Evolutionary conservation across 2,329 filamentous ascomycete species (phyloP), one percentile per base, ranked within the genome.

Genomic region (Fusarium luffae): DNA sequence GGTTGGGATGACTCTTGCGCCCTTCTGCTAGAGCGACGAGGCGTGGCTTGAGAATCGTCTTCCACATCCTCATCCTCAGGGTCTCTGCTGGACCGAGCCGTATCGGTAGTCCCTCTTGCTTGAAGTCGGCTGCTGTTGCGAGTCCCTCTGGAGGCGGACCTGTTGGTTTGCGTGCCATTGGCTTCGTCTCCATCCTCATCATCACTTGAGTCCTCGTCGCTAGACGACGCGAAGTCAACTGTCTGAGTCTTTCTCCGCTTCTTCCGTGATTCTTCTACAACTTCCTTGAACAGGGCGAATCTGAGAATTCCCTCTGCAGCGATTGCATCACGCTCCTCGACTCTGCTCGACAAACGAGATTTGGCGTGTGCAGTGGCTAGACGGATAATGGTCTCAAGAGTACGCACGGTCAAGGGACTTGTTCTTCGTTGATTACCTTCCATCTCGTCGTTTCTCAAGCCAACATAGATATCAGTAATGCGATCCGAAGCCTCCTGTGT

Each of bases 211-310:
- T 85, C 86, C 21, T 87, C 86, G 12, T 88, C 86, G 41, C 86
- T 88, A 23, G 90, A 84, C 77, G 76, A 89, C 78, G 86, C 87
- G 55, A 83, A 84, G 58, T 87, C 85, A 18, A 86, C 83, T 34
- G 85, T 85, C 30, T 86, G 84, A 8, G 87, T 91, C 74, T 92
- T 91, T 80, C 93, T 90, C 74, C 94, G 89, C 81, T 96, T 92
- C 85, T 95, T 96, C 73, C 90, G 88, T 61, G 94, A 92, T 78
- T 94, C 86, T 75, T 90, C 86, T 5, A 97, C 86, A 1, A 99
- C 90, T 82, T 99, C 96, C 79, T 98, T 98, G 87, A 99, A 99
- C 37, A 99, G 86, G 4, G 96, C 97, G 77, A 98, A 99, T 19
- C 96, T 89, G 32, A 99, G 83, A 70, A 99, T 97, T 11, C 89